Conservation (phyloP, 768 basidiomycete genomes). For the Rhizopogon sp. region DNA sequence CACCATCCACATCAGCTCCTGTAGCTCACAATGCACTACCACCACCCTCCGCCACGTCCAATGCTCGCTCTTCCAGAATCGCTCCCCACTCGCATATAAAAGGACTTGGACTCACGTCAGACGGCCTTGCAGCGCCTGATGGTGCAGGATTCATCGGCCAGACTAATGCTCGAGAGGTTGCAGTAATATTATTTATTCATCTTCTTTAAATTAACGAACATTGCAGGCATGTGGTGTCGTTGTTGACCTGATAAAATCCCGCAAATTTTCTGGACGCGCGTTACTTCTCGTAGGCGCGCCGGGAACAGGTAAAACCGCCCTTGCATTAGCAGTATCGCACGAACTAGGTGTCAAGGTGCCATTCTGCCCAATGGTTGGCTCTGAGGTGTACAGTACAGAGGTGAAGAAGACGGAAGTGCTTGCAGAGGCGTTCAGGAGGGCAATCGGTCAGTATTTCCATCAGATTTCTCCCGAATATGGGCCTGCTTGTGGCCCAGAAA, state of each 20-base stretch:
- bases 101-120: slow-evolving; percentile 83
- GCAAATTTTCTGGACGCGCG: slow-evolving; percentile 92
- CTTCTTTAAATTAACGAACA: background rate
- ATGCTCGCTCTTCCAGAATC: slow-evolving; percentile 70
- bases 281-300: slow-evolving; percentile 92
- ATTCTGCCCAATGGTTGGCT: slow-evolving; percentile 98
- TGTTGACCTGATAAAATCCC: slow-evolving; percentile 84
- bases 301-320: slow-evolving; percentile 96
- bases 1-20: slow-evolving; percentile 45
- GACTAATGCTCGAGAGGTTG: slow-evolving; percentile 83
- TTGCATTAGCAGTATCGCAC: slow-evolving; percentile 92
- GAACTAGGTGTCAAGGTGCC: slow-evolving; percentile 94
- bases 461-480: background rate
- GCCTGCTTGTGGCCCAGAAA: background rate
- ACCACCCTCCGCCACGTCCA: slow-evolving; percentile 57
- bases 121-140: slow-evolving; percentile 71
- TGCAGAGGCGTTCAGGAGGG: slow-evolving; percentile 89
- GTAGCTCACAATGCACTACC: slow-evolving; percentile 72
- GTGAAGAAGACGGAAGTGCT: slow-evolving; percentile 99
- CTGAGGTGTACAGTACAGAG: slow-evolving; percentile 93
- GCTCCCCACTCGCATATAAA: slow-evolving; percentile 96
- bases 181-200: background rate
- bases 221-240: slow-evolving; percentile 84
- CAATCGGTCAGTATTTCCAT: slow-evolving; percentile 69
- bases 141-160: slow-evolving; percentile 91